Evolutionary conservation across 345 rosid genomes (phyloP), one percentile per base, ranked within the genome.

Genomic region (Syzygium grande): DNA sequence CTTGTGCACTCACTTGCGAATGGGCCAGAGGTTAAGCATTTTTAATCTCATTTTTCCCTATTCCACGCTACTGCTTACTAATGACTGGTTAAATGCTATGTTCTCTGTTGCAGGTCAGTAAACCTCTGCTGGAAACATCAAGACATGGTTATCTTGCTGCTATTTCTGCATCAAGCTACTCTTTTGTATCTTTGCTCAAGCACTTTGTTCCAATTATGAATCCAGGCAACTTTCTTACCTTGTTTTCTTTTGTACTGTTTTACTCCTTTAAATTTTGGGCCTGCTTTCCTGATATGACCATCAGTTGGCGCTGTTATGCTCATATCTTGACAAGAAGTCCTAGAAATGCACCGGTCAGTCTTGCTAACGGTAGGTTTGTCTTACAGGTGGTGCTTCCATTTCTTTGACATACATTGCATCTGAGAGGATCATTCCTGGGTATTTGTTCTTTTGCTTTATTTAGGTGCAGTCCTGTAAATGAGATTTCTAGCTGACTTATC

Each of bases 1-100:
- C 94, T 94, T 79, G 94, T 95, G 89, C 95, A 93, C 88, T 95
- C 96, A 34, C 94, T 95, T 90, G 97, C 94, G 52, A 94, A 95
- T 90, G 96, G 96, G 23, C 95, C 95, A 9, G 95, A 95, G 97
- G 96, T 95, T 17, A 34, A 55, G 73, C 46, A 23, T 59, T 65
- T 65, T 65, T 65, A 30, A 30, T 30, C 43, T 65, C 78, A 30
- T 30, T 30, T 85, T 54, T 53, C 84, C 23, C 41, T 65, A 85
- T 23, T 51, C 80, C 52, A 8, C 52, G 86, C 65, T 49, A 52
- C 12, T 11, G 77, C 54, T 58, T 46, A 55, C 85, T n/a, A 38
- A 83, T 87, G 55, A 12, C 30, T 56, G 54, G 16, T 59, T 23
- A 21, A 53, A 43, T 85, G 73, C 54, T 27, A 10, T 41, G 34